Percentiles rank a stretch among this genome's conserved stretches.
These are phyloP conservation scores for Alternaria arborescens DNA, from an alignment of 2,329 filamentous ascomycete genomes.

Conservation along the genomic window DNA sequence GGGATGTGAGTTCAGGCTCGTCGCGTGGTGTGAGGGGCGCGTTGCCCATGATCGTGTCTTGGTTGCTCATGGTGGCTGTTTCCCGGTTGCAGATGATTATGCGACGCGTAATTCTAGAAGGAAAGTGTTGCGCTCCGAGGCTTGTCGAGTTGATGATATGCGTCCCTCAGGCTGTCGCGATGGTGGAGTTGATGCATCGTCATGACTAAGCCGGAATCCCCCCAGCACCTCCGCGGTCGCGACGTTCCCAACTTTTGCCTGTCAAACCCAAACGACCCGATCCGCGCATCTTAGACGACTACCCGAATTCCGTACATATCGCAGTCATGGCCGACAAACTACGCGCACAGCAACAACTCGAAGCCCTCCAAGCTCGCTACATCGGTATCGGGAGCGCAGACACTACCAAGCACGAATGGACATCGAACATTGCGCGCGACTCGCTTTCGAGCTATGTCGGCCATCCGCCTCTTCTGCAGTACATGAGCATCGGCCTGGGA, in stretches of 20 bases:
- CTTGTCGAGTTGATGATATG: not conserved
- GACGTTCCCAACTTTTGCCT: slow-evolving; percentile 7
- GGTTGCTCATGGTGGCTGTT: slow-evolving; percentile 26
- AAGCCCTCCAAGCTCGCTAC: slow-evolving; percentile 94
- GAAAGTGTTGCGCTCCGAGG: not conserved
- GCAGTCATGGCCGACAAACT: slow-evolving; percentile 85
- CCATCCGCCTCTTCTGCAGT: slow-evolving; percentile 85
- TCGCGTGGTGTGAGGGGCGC: slow-evolving; percentile 46
- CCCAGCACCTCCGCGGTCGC: slow-evolving; percentile 19
- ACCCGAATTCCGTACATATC: not conserved
- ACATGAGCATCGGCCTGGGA: slow-evolving; percentile 89
- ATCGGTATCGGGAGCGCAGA: slow-evolving; percentile 96
- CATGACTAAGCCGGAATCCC: slow-evolving; percentile 16
- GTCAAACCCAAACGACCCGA: not conserved
- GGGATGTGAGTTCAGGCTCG: slow-evolving; percentile 39
- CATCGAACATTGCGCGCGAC: slow-evolving; percentile 93
- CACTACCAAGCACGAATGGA: slow-evolving; percentile 97
- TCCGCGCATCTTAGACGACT: not conserved
- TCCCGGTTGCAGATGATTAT: not conserved
- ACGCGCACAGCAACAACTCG: slow-evolving; percentile 95
- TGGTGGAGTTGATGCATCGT: slow-evolving; percentile 2
- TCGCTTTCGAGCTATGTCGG: slow-evolving; percentile 89
- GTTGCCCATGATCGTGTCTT: slow-evolving; percentile 36
- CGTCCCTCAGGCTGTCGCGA: slow-evolving; percentile 5
- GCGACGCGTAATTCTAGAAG: not conserved